Base-by-base conservation (phyloP, 2,329 filamentous ascomycete genomes). In the Amylocarpus encephaloides region DNA sequence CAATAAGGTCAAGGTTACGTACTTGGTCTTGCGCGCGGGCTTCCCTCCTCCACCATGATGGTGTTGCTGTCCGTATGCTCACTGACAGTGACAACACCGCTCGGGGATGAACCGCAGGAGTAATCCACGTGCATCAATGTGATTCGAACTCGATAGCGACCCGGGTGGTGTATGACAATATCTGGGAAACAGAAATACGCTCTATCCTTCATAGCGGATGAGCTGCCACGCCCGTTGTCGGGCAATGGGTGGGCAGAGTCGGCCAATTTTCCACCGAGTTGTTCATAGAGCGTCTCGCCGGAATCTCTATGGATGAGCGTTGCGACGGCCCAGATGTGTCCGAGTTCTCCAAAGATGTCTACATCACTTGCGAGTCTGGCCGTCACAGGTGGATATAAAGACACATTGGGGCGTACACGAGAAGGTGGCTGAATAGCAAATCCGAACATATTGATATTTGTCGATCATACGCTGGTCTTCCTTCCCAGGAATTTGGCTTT, bases 181-280 rank as follows among this genome's bases (percentile, higher is more conserved):
- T 64, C 57, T 11, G 62, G 58, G 44, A 66, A 65, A 43, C 60
- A 62, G 46, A 65, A 63, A 48, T 66, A 64, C 1, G 59, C 62
- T 33, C 54, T 54, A 33, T 64, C 61, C 18, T 45, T 53, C 10
- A 45, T 41, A 10, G 48, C 36, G 22, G 41, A 50, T 9, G 52
- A 48, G 40, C 44, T 54, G 15, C 33, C 26, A 35, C 48, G 32
- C 33, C 36, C 36, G 35, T 43, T 50, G 9, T 57, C 52, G n/a
- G 59, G 52, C 26, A 64, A 46, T 7, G 63, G 61, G 42, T 63
- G 61, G 29, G 63, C 61, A 22, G 59, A 64, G 45, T 65, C 63
- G 18, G 57, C 53, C 7, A 60, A 45, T 22, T 50, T 58, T 16
- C 62, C 62, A n/a, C 55, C 56, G 34, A 63, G 53, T 19, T 58